These are phyloP conservation scores for Coniochaeta ligniaria DNA, from an alignment of 2,329 filamentous ascomycete genomes.

Conservation along the genomic window DNA sequence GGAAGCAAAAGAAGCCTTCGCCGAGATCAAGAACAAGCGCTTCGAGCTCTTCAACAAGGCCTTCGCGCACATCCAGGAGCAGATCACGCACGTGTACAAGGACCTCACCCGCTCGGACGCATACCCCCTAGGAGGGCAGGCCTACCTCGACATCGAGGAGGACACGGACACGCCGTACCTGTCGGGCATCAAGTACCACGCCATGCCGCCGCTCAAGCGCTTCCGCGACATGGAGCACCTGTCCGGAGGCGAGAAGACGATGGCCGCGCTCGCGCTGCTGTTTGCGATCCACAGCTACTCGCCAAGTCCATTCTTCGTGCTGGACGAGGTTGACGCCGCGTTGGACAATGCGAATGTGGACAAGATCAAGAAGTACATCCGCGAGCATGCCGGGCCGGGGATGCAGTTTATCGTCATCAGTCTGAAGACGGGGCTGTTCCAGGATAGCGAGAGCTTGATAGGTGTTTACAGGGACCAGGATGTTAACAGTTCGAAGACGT, in stretches of 20 bases:
- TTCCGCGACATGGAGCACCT: slow-evolving; percentile 99
- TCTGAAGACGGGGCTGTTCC: slow-evolving; percentile 91
- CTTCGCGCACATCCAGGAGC: slow-evolving; percentile 88
- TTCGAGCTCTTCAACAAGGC: slow-evolving; percentile 93
- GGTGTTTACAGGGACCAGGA: slow-evolving; percentile 94
- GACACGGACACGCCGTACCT: slow-evolving; percentile 96
- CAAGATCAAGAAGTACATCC: slow-evolving; percentile 93
- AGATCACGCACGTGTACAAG: slow-evolving; percentile 90
- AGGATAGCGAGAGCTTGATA: slow-evolving; percentile 91
- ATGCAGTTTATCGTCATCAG: slow-evolving; percentile 99
- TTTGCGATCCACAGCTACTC: slow-evolving; percentile 97
- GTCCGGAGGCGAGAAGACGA: slow-evolving; percentile 96
- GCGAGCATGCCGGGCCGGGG: slow-evolving; percentile 86
- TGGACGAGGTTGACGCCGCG: slow-evolving; percentile 96
- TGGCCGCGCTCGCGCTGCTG: slow-evolving; percentile 90
- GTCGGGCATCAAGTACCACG: slow-evolving; percentile 94
- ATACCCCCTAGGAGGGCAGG: slow-evolving; percentile 87
- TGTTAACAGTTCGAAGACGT: slow-evolving; percentile 81
- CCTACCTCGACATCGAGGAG: slow-evolving; percentile 85
- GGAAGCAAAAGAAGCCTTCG: slow-evolving; percentile 45
- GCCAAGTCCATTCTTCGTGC: slow-evolving; percentile 92
- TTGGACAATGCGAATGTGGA: slow-evolving; percentile 97
- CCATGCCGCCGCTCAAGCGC: slow-evolving; percentile 95
- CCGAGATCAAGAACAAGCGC: slow-evolving; percentile 71
- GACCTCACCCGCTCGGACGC: slow-evolving; percentile 84